A percentile compares a stretch with the other conserved stretches of the same genome.
Evolutionary conservation across 2,329 filamentous ascomycete genomes (phyloP).

Genomic region (Colletotrichum sp.): DNA sequence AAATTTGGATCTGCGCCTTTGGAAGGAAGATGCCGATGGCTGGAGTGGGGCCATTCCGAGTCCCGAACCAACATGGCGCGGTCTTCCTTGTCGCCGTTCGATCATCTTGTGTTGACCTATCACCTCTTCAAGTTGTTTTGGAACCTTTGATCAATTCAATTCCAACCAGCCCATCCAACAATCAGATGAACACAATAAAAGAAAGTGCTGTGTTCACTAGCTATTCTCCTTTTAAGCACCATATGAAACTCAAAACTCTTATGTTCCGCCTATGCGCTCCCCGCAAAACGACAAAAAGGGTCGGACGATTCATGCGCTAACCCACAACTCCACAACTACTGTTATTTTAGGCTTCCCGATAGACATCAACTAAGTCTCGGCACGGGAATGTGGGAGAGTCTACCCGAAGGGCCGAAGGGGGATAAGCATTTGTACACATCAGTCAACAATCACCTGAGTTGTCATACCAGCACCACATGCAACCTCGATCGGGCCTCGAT

Average conservation of each 20-base stretch:
- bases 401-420: background rate
- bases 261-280: background rate
- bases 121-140: background rate
- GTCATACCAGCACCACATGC: background rate
- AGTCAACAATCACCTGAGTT: background rate
- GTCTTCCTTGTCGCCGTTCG: background rate
- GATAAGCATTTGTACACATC: background rate
- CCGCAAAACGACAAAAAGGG: background rate
- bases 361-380: background rate
- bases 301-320: background rate
- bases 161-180: background rate
- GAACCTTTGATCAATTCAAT: background rate
- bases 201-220: background rate
- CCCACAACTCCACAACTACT: background rate
- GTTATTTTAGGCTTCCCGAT: background rate
- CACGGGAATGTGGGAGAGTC: background rate
- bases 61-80: background rate
- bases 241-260: background rate
- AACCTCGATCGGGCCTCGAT: background rate
- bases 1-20: background rate
- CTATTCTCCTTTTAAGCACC: background rate
- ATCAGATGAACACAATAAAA: accelerated
- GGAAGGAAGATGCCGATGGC: background rate
- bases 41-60: background rate
- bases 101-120: background rate